Percentiles rank a stretch among this genome's conserved stretches.
Evolutionary conservation across 163 green algal genomes (phyloP).

Genomic region (Chlamydomonas reinhardtii): DNA sequence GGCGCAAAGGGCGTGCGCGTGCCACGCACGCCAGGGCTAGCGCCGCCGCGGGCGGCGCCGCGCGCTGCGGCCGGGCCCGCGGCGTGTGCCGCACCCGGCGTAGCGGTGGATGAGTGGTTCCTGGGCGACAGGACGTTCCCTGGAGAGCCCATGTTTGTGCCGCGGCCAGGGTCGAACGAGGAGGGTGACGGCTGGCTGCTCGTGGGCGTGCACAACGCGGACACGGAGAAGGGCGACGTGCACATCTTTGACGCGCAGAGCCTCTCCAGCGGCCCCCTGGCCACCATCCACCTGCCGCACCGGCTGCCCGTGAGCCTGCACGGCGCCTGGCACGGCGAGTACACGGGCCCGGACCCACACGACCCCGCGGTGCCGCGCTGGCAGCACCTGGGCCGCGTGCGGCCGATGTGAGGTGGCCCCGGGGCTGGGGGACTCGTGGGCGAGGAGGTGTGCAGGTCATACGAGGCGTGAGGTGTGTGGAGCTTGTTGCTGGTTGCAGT

Average conservation of each 20-base stretch:
- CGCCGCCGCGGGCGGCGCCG: not conserved
- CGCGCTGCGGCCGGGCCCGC: not conserved
- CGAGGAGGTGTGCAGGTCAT: too few relatives aligned
- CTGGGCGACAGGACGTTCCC: conserved; percentile 44
- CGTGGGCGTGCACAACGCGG: conserved; percentile 66
- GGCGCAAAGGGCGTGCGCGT: not conserved
- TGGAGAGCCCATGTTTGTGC: conserved; percentile 79
- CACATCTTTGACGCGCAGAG: conserved; percentile 73
- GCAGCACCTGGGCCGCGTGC: conserved; percentile 19
- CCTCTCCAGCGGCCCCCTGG: conserved; percentile 62
- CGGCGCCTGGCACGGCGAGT: conserved; percentile 55
- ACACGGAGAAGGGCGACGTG: conserved; percentile 57
- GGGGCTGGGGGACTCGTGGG: too few relatives aligned
- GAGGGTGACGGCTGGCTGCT: conserved; percentile 85
- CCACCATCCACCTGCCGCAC: conserved; percentile 69
- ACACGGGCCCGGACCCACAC: conserved; percentile 51
- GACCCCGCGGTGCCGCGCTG: conserved; percentile 44
- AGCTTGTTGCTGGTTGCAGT: too few relatives aligned
- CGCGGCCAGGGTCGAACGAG: conserved; percentile 16
- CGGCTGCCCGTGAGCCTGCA: conserved; percentile 64
- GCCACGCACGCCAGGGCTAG: not conserved
- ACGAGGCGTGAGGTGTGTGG: too few relatives aligned
- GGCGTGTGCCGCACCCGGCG: not conserved
- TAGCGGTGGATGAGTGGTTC: conserved; percentile 45
- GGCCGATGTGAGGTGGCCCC: not conserved